phyloP scores from a whole-genome alignment of 257 asterid species.

The Coffea canephora region DNA sequence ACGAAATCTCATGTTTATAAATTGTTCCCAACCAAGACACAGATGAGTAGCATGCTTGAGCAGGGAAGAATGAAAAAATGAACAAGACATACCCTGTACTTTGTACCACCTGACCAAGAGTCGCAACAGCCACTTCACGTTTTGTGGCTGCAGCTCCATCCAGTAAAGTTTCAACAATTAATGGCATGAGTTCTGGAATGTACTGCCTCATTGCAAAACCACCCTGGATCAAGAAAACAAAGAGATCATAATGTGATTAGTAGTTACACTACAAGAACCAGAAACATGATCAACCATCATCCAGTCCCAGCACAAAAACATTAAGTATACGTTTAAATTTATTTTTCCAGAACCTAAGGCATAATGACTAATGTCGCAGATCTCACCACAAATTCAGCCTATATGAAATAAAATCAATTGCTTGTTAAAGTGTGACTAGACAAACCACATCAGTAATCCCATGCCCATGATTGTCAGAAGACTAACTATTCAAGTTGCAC shows the following conservation, averaged over 20 bases:
- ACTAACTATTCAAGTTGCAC: background rate
- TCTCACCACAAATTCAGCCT: background rate
- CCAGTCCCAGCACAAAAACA: background rate
- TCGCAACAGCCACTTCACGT: conserved; percentile 98
- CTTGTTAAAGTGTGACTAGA: background rate
- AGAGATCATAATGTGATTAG: background rate
- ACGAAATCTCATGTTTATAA: background rate
- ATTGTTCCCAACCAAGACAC: background rate
- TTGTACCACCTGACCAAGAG: conserved; percentile 99
- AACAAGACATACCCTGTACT: conserved; percentile 84
- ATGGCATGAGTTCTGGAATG: conserved; percentile 93
- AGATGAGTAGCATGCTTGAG: background rate
- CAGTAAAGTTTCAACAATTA: conserved; percentile 87
- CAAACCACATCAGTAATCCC: background rate
- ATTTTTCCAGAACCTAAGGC: background rate
- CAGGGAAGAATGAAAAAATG: conserved; percentile 6
- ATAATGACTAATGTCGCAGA: background rate
- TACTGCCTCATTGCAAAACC: conserved; percentile 98
- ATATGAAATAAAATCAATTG: background rate
- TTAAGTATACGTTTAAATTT: background rate
- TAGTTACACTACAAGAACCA: conserved; percentile 14
- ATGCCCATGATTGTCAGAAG: background rate
- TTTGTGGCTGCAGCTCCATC: conserved; percentile 94
- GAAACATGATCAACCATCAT: background rate
- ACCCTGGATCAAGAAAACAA: conserved; percentile 55